These are phyloP conservation scores for Pyrenophora graminea DNA, from an alignment of 2,329 filamentous ascomycete species.

Conservation along the genomic window DNA sequence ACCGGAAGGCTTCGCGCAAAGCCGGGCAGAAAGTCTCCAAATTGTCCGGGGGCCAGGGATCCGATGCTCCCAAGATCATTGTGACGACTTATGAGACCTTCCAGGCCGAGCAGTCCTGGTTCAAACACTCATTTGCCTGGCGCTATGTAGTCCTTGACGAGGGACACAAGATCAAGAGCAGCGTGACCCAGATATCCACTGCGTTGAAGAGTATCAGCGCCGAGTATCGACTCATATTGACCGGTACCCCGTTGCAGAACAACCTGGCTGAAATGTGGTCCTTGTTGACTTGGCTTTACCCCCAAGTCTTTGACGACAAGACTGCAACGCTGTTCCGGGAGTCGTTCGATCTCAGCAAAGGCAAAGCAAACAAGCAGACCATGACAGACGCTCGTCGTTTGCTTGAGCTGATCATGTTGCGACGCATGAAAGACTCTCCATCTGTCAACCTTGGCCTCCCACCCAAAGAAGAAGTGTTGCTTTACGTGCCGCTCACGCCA, in stretches of 20 bases:
- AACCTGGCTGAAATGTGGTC: slow-evolving; percentile 63
- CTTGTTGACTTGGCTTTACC: slow-evolving; percentile 61
- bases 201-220: slow-evolving; percentile 51
- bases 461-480: slow-evolving; percentile 60
- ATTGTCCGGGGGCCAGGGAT: slow-evolving; percentile 30
- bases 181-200: slow-evolving; percentile 49
- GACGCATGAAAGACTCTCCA: slow-evolving; percentile 61
- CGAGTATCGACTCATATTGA: slow-evolving; percentile 57
- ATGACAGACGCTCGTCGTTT: slow-evolving; percentile 58
- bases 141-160: slow-evolving; percentile 99
- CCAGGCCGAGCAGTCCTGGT: slow-evolving; percentile 90
- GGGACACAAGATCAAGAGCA: slow-evolving; percentile 98
- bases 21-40: slow-evolving; percentile 50
- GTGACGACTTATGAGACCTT: slow-evolving; percentile 98
- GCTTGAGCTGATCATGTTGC: slow-evolving; percentile 62
- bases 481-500: slow-evolving; percentile 62
- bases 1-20: slow-evolving; percentile 90
- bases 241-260: slow-evolving; percentile 63
- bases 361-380: slow-evolving; percentile 58
- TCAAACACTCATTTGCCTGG: slow-evolving; percentile 96
- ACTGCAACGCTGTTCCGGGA: slow-evolving; percentile 58
- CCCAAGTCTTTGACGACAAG: slow-evolving; percentile 59
- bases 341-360: slow-evolving; percentile 61
- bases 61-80: slow-evolving; percentile 59
- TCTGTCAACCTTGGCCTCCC: slow-evolving; percentile 61